Conservation (phyloP, 1,139 yeast genomes). For the Lodderomyces margitis region DNA sequence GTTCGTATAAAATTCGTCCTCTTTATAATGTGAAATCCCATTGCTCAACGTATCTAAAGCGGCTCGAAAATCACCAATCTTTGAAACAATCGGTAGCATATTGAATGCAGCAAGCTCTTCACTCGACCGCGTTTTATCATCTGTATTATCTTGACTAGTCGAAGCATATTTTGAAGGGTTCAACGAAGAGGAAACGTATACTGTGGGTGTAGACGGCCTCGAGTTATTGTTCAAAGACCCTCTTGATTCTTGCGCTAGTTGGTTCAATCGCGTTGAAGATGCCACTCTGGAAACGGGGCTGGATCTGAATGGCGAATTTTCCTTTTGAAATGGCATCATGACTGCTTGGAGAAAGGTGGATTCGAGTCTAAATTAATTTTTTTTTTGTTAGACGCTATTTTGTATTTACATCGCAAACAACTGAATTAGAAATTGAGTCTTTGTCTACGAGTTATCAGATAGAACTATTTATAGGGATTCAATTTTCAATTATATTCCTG, state of each 20-base stretch:
- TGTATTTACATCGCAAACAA: too few relatives aligned
- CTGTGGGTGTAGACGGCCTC: conserved; percentile 29
- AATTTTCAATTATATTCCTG: too few relatives aligned
- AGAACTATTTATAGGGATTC: too few relatives aligned
- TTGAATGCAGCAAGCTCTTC: conserved; percentile 29
- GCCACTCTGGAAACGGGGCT: conserved; percentile 36
- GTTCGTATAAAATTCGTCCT: conserved; percentile 25
- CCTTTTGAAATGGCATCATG: conserved; percentile 22
- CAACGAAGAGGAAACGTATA: conserved; percentile 37
- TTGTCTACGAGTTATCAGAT: too few relatives aligned
- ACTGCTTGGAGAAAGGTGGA: neutral
- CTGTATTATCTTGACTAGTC: conserved; percentile 20
- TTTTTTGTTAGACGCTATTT: too few relatives aligned
- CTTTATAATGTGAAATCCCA: conserved; percentile 35
- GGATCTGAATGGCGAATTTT: conserved; percentile 21
- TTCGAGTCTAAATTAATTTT: neutral
- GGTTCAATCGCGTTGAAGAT: conserved; percentile 33
- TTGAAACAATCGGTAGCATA: conserved; percentile 28
- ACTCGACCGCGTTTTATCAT: conserved; percentile 18
- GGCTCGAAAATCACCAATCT: conserved; percentile 16
- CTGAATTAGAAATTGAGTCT: too few relatives aligned
- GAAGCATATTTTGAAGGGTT: conserved; percentile 32
- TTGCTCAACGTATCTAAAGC: conserved; percentile 22
- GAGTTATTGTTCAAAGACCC: neutral
- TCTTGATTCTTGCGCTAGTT: conserved; percentile 13